Evolutionary conservation across 306 rosid genomes (phyloP), one percentile per base, ranked within the genome.

Genomic region (Fagus sylvatica): DNA sequence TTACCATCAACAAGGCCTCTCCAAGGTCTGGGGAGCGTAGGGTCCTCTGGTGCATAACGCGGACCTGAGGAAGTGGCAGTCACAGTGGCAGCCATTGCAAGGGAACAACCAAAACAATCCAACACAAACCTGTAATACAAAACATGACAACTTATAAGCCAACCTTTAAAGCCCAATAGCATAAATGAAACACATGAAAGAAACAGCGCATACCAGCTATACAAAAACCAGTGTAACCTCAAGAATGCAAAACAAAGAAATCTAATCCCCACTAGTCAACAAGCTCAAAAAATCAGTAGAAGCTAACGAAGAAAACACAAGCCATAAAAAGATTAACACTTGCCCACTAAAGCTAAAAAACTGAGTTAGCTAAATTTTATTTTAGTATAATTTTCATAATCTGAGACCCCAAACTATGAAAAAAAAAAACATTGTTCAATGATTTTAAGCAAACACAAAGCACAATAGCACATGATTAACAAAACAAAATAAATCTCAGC

Each of bases 1-100:
- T 93, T 96, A 7, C 99, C 99, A 86, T 96, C 99, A 73, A 96
- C 98, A 48, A 96, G 94, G 72, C 99, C 99, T 66, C 78, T 80
- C 99, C 99, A 96, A 32, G 99, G 99, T 74, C 89, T 93, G 7
- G 99, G 99, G 10, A 96, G 98, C 10, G 98, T 88, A 7, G 99
- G 99, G 60, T 96, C 99, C 5, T 87, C 89, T 2, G 99, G 99
- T 2, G 98, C 99, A 86, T 93, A 96, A 37, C 99, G 88, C 1
- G 98, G 98, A 81, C 93, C 97, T 53, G 82, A 77, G 1, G 89
- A 80, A 82, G 96, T 55, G 74, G 95, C 93, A 73, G 94, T 88
- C 64, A 91, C 96, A 81, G 90, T 80, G 71, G 98, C 94, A 74
- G 98, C 94, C 99, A 96, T 93, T 61, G 75, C 82, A 90, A 88